Percentiles rank a stretch among this genome's conserved stretches.
These are phyloP conservation scores for Xylariomycetidae sp. DNA, from an alignment of 2,329 filamentous ascomycete genomes.

Conservation along the genomic window DNA sequence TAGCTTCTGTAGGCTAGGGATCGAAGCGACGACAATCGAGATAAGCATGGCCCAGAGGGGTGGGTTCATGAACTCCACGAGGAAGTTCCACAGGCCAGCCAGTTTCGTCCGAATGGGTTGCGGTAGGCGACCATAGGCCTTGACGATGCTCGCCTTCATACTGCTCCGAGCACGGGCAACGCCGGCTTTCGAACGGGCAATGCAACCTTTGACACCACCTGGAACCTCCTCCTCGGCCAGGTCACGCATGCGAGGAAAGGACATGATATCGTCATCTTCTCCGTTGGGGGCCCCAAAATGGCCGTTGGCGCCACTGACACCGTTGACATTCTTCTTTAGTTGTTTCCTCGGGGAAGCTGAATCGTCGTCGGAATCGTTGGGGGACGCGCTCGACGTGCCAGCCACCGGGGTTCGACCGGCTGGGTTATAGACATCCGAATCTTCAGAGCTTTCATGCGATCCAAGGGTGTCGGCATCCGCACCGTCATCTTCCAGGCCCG, in stretches of 20 bases:
- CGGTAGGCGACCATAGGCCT: slow-evolving; percentile 10
- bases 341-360: slow-evolving; percentile 18
- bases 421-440: slow-evolving; percentile 46
- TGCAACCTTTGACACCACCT: slow-evolving; percentile 35
- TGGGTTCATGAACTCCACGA: slow-evolving; percentile 97
- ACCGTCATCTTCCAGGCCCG: slow-evolving; percentile 34
- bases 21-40: slow-evolving; percentile 84
- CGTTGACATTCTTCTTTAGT: slow-evolving; percentile 27
- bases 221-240: slow-evolving; percentile 35
- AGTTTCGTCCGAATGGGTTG: slow-evolving; percentile 19
- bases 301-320: slow-evolving; percentile 12
- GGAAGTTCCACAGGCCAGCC: slow-evolving; percentile 51
- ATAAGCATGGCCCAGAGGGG: slow-evolving; percentile 95
- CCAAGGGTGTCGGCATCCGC: slow-evolving; percentile 27
- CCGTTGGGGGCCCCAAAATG: slow-evolving; percentile 31
- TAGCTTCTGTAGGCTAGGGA: slow-evolving; percentile 71
- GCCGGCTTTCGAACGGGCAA: slow-evolving; percentile 30
- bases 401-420: slow-evolving; percentile 50
- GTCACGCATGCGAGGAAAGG: slow-evolving; percentile 52
- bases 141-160: slow-evolving; percentile 2
- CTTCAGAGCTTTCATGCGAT: slow-evolving; percentile 31
- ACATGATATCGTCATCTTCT: slow-evolving; percentile 50
- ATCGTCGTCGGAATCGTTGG: slow-evolving; percentile 44
- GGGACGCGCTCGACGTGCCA: slow-evolving; percentile 43
- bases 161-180: slow-evolving; percentile 19